phyloP scores from a whole-genome alignment of 179 eudicot genomes.

The Silene coronaria region DNA sequence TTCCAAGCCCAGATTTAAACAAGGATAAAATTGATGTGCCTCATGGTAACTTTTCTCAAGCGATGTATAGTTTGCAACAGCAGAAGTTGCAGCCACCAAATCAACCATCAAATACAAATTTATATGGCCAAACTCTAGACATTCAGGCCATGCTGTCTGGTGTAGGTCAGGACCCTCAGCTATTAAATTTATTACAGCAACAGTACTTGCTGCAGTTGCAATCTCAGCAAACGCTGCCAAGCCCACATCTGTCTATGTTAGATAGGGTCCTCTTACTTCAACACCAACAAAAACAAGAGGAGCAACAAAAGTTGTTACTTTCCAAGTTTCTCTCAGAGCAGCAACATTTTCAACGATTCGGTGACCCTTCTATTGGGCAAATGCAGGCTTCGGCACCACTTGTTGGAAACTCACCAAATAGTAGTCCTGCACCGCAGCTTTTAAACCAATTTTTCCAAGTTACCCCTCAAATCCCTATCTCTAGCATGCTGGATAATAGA shows the following conservation, averaged over 20 bases:
- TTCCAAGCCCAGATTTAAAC: conserved; percentile 41
- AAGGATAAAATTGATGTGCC: conserved; percentile 56
- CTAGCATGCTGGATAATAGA: conserved; percentile 37
- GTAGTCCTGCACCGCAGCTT: conserved; percentile 35
- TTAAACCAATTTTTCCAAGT: conserved; percentile 46
- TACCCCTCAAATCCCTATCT: conserved; percentile 42
- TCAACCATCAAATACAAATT: conserved; percentile 41
- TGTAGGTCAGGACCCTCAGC: conserved; percentile 71
- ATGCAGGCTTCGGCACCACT: conserved; percentile 42
- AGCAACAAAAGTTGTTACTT: conserved; percentile 66
- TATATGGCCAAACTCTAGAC: conserved; percentile 46
- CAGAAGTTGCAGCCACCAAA: conserved; percentile 62
- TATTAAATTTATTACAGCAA: conserved; percentile 69
- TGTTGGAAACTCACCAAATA: conserved; percentile 36
- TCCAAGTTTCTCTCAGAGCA: conserved; percentile 71
- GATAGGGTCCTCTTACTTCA: conserved; percentile 70
- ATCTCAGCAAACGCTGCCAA: conserved; percentile 48
- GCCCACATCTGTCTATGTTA: conserved; percentile 57
- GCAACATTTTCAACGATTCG: conserved; percentile 46
- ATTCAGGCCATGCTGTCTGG: conserved; percentile 47
- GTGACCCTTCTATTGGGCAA: conserved; percentile 48
- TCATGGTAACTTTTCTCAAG: conserved; percentile 49
- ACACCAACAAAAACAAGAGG: conserved; percentile 83
- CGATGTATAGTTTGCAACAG: conserved; percentile 52
- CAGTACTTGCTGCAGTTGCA: conserved; percentile 69